phyloP scores from a whole-genome alignment of 495 filamentous ascomycete genomes.

The Halenospora varia region DNA sequence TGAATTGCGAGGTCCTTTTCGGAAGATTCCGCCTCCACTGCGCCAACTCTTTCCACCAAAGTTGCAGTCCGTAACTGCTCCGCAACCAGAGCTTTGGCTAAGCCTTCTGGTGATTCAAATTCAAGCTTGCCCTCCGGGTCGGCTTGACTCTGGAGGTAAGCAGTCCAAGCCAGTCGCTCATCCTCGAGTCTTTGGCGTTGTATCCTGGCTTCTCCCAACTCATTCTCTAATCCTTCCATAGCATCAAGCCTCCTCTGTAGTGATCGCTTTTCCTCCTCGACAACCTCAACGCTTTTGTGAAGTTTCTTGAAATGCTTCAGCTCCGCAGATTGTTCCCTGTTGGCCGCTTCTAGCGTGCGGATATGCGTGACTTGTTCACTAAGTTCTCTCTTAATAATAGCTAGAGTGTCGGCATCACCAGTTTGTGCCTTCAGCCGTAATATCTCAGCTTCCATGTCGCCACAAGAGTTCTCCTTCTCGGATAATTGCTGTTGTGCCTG shows the following conservation, averaged over 20 bases:
- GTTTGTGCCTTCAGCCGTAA: constrained; percentile 77
- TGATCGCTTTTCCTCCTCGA: constrained; percentile 90
- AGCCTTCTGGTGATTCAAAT: constrained; percentile 82
- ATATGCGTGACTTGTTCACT: constrained; percentile 86
- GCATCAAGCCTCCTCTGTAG: constrained; percentile 73
- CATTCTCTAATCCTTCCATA: constrained; percentile 67
- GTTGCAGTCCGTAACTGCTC: constrained; percentile 75
- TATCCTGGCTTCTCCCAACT: constrained; percentile 72
- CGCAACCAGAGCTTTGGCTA: constrained; percentile 78
- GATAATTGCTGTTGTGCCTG: constrained; percentile 61
- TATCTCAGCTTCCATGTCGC: constrained; percentile 75
- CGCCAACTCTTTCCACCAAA: constrained; percentile 72
- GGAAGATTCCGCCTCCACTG: constrained; percentile 69
- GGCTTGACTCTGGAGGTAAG: constrained; percentile 70
- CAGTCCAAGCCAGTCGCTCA: constrained; percentile 80
- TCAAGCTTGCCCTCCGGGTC: constrained; percentile 53
- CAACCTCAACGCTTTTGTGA: constrained; percentile 83
- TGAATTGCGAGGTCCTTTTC: constrained; percentile 79
- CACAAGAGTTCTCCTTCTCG: constrained; percentile 64
- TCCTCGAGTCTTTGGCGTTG: constrained; percentile 87
- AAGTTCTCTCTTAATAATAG: constrained; percentile 79
- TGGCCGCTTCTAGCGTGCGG: constrained; percentile 71
- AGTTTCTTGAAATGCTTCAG: constrained; percentile 73
- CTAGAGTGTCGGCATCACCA: constrained; percentile 77
- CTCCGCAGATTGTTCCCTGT: constrained; percentile 75